A percentile compares a stretch with the other conserved stretches of the same genome.
phyloP scores from a whole-genome alignment of 2,329 filamentous ascomycete species.

The Fusarium redolens region DNA sequence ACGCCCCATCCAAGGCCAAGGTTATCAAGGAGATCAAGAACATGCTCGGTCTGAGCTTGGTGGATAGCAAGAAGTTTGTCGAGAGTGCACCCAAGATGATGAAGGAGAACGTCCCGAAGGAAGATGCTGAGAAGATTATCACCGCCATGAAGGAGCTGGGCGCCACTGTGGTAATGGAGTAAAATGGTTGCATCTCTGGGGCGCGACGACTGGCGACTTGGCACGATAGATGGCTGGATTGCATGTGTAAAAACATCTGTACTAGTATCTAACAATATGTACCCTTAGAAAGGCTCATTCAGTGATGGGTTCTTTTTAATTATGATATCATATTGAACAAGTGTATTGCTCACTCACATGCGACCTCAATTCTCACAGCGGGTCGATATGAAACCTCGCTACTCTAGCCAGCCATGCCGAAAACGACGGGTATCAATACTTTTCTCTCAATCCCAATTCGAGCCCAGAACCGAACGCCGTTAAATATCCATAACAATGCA shows the following conservation, averaged over 20 bases:
- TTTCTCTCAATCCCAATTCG: conserved; percentile 29
- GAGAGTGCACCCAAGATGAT: conserved; percentile 97
- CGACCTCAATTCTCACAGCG: conserved; percentile 1
- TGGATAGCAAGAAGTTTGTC: conserved; percentile 99
- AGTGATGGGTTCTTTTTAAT: conserved; percentile 31
- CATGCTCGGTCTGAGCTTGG: conserved; percentile 92
- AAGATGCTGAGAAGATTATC: conserved; percentile 99
- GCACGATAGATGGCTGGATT: conserved; percentile 50
- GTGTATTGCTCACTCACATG: background rate
- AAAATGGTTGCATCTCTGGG: conserved; percentile 51
- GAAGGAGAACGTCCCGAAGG: conserved; percentile 99
- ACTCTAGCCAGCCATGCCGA: conserved; percentile 19
- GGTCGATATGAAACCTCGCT: conserved; percentile 3
- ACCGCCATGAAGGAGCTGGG: conserved; percentile 93
- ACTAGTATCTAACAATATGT: conserved; percentile 51
- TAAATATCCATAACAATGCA: conserved; percentile 20
- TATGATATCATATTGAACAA: conserved; percentile 23
- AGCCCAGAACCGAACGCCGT: conserved; percentile 46
- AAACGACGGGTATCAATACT: conserved; percentile 48
- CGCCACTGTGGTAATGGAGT: conserved; percentile 92
- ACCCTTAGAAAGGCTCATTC: conserved; percentile 36
- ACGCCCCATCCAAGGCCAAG: conserved; percentile 92
- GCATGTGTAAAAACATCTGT: conserved; percentile 56
- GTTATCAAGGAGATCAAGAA: conserved; percentile 99
- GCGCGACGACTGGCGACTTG: conserved; percentile 41